Conservation (phyloP, 352 stramenopile genomes). For the Peronosclerospora sorghi region DNA sequence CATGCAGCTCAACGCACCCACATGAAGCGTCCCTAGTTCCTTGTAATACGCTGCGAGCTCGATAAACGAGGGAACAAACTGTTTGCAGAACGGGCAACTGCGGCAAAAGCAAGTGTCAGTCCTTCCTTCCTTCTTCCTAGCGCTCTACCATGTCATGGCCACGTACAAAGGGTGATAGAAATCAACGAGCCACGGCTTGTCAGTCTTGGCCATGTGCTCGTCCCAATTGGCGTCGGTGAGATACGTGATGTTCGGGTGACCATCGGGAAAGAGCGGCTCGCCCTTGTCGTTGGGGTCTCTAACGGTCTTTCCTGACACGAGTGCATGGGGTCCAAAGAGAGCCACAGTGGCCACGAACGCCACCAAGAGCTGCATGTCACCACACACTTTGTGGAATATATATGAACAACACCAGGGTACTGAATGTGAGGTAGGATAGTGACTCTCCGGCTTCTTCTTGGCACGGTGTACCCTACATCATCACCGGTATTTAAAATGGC, state of each 20-base stretch:
- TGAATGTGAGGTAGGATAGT: too few species aligned
- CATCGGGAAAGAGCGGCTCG: slow-evolving; percentile 63
- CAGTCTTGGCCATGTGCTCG: slow-evolving; percentile 51
- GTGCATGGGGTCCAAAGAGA: slow-evolving; percentile 6
- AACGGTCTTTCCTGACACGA: slow-evolving; percentile 15
- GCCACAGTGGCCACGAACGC: slow-evolving; percentile 7
- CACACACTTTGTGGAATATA: too few species aligned
- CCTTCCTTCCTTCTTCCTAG: neutral
- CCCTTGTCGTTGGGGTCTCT: slow-evolving; percentile 68
- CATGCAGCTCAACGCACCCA: slow-evolving; percentile 78
- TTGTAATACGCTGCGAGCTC: slow-evolving; percentile 70
- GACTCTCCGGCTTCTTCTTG: too few species aligned
- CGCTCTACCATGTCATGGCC: neutral
- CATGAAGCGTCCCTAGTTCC: slow-evolving; percentile 45
- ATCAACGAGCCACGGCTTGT: slow-evolving; percentile 75
- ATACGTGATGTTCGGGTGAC: slow-evolving; percentile 81
- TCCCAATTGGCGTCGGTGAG: slow-evolving; percentile 80
- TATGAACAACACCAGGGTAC: too few species aligned
- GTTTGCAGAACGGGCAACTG: slow-evolving; percentile 75
- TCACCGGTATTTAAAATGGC: too few species aligned
- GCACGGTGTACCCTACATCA: too few species aligned
- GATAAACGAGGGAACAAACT: slow-evolving; percentile 55
- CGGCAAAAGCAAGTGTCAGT: neutral
- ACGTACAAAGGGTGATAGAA: slow-evolving; percentile 83
- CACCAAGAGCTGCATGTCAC: slow-evolving; percentile 12